A percentile compares a stretch with the other conserved stretches of the same genome.
phyloP scores from a whole-genome alignment of 345 rosid species.

The Arabis alpina region DNA sequence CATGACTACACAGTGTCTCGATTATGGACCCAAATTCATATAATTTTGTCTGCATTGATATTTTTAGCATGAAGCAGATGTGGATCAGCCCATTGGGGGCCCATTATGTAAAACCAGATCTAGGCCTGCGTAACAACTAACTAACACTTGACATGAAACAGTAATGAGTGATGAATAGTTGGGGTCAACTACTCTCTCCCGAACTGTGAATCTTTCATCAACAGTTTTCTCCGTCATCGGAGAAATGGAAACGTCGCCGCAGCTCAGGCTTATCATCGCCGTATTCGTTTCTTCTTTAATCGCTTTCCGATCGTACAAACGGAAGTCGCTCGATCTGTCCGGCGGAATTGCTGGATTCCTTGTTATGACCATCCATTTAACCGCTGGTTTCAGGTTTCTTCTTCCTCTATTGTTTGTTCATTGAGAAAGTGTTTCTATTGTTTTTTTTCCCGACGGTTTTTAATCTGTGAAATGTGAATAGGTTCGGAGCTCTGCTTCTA shows the following conservation, averaged over 20 bases:
- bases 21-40: too few relatives aligned
- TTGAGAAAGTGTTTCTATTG: not conserved
- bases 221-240: not conserved
- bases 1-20: too few relatives aligned
- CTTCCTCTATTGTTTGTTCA: not conserved
- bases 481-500: slow-evolving; percentile 85
- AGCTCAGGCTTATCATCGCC: slow-evolving; percentile 54
- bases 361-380: slow-evolving; percentile 73
- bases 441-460: not conserved
- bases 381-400: slow-evolving; percentile 68
- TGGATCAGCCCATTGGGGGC: too few relatives aligned
- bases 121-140: too few relatives aligned
- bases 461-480: slow-evolving; percentile 29
- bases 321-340: slow-evolving; percentile 80
- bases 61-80: too few relatives aligned
- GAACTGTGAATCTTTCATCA: slow-evolving; percentile 21
- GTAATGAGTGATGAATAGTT: slow-evolving; percentile 12
- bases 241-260: slow-evolving; percentile 50
- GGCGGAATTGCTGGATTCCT: slow-evolving; percentile 81
- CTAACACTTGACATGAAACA: not conserved
- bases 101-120: too few relatives aligned
- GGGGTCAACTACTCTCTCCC: slow-evolving; percentile 27
- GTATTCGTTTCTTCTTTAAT: slow-evolving; percentile 55
- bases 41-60: too few relatives aligned
- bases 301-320: slow-evolving; percentile 66